Conservation (phyloP, 257 asterid species). For the Vinca minor region DNA sequence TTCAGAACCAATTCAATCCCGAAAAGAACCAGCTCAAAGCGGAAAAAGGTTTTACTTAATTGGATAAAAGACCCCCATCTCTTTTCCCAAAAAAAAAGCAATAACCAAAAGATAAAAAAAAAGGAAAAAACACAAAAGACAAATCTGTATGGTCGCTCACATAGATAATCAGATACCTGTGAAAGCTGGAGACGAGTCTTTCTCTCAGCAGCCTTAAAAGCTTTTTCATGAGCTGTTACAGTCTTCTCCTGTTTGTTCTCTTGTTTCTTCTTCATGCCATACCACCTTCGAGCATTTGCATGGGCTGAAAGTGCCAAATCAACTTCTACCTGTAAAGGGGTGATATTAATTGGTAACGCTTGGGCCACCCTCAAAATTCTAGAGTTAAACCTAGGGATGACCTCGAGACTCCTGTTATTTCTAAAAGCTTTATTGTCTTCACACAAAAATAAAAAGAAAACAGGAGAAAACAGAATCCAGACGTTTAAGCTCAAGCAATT, state of each 20-base stretch:
- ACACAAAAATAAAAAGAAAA: background rate
- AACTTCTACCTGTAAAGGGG: conserved; percentile 69
- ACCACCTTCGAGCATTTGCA: conserved; percentile 99
- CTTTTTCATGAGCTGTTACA: conserved; percentile 83
- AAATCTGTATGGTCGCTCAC: background rate
- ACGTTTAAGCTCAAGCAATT: conserved; percentile 15
- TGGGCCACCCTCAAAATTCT: background rate
- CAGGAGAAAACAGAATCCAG: conserved; percentile 6
- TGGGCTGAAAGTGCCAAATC: conserved; percentile 96
- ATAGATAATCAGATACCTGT: conserved; percentile 43
- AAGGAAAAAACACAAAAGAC: background rate
- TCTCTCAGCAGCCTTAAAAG: conserved; percentile 94
- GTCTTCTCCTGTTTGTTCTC: conserved; percentile 97
- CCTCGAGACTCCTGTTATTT: too few relatives aligned
- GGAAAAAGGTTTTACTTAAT: too few relatives aligned
- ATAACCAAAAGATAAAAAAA: background rate
- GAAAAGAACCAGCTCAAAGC: too few relatives aligned
- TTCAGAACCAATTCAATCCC: background rate
- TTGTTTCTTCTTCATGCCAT: conserved; percentile 88
- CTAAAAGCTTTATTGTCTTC: conserved; percentile 8
- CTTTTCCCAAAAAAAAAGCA: too few relatives aligned
- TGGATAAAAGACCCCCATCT: background rate
- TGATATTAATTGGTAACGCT: background rate
- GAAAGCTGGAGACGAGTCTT: conserved; percentile 88
- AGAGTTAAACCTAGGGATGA: too few relatives aligned